Evolutionary conservation across 176 grass and related monocot genomes (phyloP), one percentile per base, ranked within the genome.

Genomic region (Tillandsia fasciculata): DNA sequence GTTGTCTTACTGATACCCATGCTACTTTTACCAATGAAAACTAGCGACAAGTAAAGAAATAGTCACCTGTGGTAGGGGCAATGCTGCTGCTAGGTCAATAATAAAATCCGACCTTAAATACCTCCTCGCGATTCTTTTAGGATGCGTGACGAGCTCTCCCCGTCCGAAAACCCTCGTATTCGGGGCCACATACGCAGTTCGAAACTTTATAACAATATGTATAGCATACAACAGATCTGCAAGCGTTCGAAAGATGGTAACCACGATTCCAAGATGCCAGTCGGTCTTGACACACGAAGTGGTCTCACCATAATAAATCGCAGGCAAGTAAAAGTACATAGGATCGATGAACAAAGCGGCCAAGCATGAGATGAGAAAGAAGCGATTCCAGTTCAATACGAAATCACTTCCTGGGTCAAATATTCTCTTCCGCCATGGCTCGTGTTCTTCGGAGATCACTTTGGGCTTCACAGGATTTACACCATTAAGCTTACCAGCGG

Each of bases 61-160:
- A 72, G 49, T 80, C 90, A 99, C 94, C 87, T 99, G 94, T 33
- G 94, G 94, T 68, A 99, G 80, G 78, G 94, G 94, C 75, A 99
- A 90, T 70, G 89, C 87, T 70, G 89, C 89, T 47, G 65, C 87
- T 12, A 86, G 63, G 78, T 99, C 89, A 68, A 93, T 59, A 13
- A 56, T 63, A 26, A 93, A 99, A 72, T 93, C 87, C 22, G 94
- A 88, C 76, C 50, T 90, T 77, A 99, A 78, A 81, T 93, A 99
- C 56, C 88, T 85, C 69, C 82, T 79, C 28, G 87, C 84, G 78
- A 99, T 99, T 74, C 83, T 67, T 79, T 79, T 93, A 69, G 82
- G 82, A 77, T 99, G 70, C 27, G 71, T 88, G 72, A 99, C 69
- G 70, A 99, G 84, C 20, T 99, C 94, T 22, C 89, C 94, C 66